Conservation (phyloP, 1,284 basidiomycete genomes). For the Fistulinella staudtii region DNA sequence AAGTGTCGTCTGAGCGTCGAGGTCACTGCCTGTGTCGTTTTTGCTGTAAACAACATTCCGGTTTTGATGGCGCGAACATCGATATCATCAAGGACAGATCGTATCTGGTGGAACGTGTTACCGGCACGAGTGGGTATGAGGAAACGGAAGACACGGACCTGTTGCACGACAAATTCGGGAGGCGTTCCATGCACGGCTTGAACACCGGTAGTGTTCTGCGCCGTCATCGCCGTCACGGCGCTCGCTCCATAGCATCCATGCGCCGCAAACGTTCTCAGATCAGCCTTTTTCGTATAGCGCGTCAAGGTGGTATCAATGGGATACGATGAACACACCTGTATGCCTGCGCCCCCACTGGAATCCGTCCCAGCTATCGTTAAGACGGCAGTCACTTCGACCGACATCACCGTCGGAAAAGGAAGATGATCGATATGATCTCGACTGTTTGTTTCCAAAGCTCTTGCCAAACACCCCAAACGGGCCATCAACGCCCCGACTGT, state of each 20-base stretch:
- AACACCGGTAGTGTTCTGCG: slow-evolving; percentile 90
- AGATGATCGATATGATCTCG: too few relatives aligned
- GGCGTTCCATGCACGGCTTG: slow-evolving; percentile 65
- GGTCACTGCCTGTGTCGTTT: slow-evolving; percentile 43
- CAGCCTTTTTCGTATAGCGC: slow-evolving; percentile 51
- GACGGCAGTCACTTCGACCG: slow-evolving; percentile 27
- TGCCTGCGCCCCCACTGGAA: slow-evolving; percentile 85
- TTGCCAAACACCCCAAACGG: slow-evolving; percentile 26
- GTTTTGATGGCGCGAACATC: slow-evolving; percentile 80
- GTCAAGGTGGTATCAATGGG: not conserved
- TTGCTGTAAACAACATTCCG: slow-evolving; percentile 76
- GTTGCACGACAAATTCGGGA: slow-evolving; percentile 65
- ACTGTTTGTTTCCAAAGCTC: slow-evolving; percentile 24
- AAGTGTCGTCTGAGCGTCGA: slow-evolving; percentile 43
- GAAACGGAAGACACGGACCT: slow-evolving; percentile 43
- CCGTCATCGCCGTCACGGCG: slow-evolving; percentile 84
- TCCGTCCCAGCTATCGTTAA: slow-evolving; percentile 87
- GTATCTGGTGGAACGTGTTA: slow-evolving; percentile 48
- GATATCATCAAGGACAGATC: slow-evolving; percentile 74
- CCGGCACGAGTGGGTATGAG: too few relatives aligned
- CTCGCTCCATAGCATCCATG: slow-evolving; percentile 83
- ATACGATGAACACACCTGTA: slow-evolving; percentile 56
- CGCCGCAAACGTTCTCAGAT: slow-evolving; percentile 83
- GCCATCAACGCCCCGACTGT: not conserved
- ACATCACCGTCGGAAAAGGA: too few relatives aligned